Conservation (phyloP, 139 green algal species). For the Chara braunii region DNA sequence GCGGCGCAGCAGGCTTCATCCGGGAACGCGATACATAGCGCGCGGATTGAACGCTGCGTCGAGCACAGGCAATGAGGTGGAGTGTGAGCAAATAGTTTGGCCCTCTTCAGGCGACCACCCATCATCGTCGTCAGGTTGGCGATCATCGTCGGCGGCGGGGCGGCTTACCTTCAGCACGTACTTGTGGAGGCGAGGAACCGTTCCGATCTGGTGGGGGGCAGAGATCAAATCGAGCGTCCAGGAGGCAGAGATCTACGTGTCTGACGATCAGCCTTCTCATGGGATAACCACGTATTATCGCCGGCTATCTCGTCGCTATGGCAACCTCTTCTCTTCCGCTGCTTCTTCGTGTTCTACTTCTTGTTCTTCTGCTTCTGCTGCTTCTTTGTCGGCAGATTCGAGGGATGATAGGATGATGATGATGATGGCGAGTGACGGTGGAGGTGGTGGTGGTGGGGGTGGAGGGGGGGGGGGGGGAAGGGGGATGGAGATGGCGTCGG, state of each 20-base stretch:
- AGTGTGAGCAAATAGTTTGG: slow-evolving; percentile 89
- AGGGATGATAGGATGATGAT: neutral
- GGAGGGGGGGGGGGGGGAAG: neutral
- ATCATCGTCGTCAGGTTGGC: too few relatives aligned
- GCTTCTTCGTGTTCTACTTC: too few relatives aligned
- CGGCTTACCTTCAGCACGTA: slow-evolving; percentile 31
- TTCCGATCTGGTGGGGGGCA: slow-evolving; percentile 50
- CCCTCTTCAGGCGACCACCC: too few relatives aligned
- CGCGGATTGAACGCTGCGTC: slow-evolving; percentile 76
- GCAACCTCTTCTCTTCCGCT: neutral
- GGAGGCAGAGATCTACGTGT: slow-evolving; percentile 83
- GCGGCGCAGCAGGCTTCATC: slow-evolving; percentile 72
- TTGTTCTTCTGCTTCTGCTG: too few relatives aligned
- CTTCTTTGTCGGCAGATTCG: too few relatives aligned
- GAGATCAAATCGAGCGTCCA: slow-evolving; percentile 58
- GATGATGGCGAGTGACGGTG: neutral
- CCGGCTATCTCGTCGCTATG: slow-evolving; percentile 18
- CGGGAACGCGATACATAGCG: slow-evolving; percentile 85
- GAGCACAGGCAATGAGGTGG: slow-evolving; percentile 89
- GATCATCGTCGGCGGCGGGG: too few relatives aligned
- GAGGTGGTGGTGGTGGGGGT: neutral
- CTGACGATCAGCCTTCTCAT: slow-evolving; percentile 62
- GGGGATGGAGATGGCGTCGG: neutral
- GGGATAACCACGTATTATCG: slow-evolving; percentile 56
- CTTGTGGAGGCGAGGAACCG: slow-evolving; percentile 49